Percentiles rank a stretch among this genome's conserved stretches.
Evolutionary conservation across 1,284 basidiomycete species (phyloP).

Genomic region (Leccinum fuscescens): DNA sequence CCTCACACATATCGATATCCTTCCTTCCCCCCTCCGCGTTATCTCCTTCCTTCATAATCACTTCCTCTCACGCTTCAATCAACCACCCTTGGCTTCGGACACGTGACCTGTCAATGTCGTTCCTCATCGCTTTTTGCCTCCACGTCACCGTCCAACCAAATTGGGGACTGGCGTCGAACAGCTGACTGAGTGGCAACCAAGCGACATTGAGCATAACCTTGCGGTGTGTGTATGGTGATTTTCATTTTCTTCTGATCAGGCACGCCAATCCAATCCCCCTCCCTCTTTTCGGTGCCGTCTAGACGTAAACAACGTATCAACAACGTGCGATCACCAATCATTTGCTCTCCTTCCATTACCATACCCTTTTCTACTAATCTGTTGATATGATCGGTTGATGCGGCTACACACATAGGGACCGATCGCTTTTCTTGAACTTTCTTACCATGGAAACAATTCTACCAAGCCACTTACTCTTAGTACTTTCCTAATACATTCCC

Average conservation of each 20-base stretch:
- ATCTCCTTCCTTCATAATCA: not conserved
- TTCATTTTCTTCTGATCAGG: slow-evolving; percentile 29
- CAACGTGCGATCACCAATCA: slow-evolving; percentile 28
- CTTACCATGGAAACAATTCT: slow-evolving; percentile 34
- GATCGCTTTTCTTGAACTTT: slow-evolving; percentile 23
- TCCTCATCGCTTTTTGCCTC: not conserved
- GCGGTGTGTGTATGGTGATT: slow-evolving; percentile 20
- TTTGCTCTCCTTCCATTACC: slow-evolving; percentile 19
- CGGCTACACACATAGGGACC: slow-evolving; percentile 14
- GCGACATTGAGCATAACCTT: slow-evolving; percentile 23
- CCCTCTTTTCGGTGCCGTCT: slow-evolving; percentile 35
- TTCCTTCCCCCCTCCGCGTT: not conserved
- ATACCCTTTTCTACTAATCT: slow-evolving; percentile 25
- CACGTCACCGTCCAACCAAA: slow-evolving; percentile 11
- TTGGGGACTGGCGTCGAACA: slow-evolving; percentile 4
- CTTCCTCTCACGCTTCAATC: slow-evolving; percentile 13
- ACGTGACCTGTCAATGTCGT: slow-evolving; percentile 23
- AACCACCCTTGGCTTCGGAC: slow-evolving; percentile 13
- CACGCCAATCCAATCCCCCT: slow-evolving; percentile 22
- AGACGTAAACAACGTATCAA: slow-evolving; percentile 32
- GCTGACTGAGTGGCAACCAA: slow-evolving; percentile 13
- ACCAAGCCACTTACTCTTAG: slow-evolving; percentile 7
- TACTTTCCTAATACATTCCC: not conserved
- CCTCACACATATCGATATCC: not conserved
- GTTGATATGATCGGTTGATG: slow-evolving; percentile 26